Base-by-base conservation (phyloP, 805 yeast species). In the Ogataea dorogensis region DNA sequence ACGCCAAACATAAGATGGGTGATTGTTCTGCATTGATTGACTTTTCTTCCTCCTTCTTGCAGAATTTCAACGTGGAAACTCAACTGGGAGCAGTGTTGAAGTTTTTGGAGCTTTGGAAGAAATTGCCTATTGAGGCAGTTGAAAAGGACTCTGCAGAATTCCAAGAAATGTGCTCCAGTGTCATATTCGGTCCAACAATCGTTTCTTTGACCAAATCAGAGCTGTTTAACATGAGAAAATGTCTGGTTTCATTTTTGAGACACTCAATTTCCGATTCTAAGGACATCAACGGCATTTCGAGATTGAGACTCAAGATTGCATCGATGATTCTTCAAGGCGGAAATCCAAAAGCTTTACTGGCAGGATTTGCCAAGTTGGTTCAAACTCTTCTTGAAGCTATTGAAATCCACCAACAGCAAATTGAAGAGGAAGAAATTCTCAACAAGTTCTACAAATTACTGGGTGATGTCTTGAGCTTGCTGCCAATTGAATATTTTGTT, bases 401-500 rank as follows among this genome's bases (percentile, higher is more conserved):
- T 46, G 76, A 71, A 36, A 36, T 47, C 11, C 63, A 58, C 39
- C 43, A 40, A 8, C 32, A 35, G 12, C 44, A 38, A 12, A 21
- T 31, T n/a, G 63, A 54, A 28, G 59, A 54, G 20, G 58, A 58
- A 11, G 65, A 61, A 22, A 61, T 70, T 16, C 61, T 69, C 13
- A 58, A 53, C 27, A 66, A 64, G 21, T 61, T 81, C 35, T 77
- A 77, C 54, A 69, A 67, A 17, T 60, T 86, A 33, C 67, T 91
- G 45, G 75, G 78, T 21, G 75, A 75, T 46, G 64, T 81, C 44
- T 64, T 91, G 41, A 77, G 78, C 40, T 66, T 87, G 43, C 65
- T 91, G 35, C 96, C 98, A 19, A 73, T 88, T 45, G 71, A 71
- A 43, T 73, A 77, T 46, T 89, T 86, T 56, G 81, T 82, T 18